phyloP scores from a whole-genome alignment of 2,329 filamentous ascomycete species.

The Xylariaceae sp. region DNA sequence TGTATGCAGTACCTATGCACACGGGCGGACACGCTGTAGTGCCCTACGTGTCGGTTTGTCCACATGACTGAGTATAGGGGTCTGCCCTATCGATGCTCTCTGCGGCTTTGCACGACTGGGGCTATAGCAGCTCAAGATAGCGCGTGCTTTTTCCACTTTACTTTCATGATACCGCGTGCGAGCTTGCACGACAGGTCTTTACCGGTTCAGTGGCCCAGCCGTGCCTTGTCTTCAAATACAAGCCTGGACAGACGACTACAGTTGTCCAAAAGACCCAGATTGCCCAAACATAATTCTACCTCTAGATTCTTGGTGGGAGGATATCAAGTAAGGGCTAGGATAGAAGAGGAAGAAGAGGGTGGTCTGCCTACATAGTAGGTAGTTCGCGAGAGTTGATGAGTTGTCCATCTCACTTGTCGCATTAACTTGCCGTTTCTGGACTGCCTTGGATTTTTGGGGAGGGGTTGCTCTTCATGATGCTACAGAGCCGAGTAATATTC shows the following conservation, averaged over 20 bases:
- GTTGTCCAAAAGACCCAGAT: too few species aligned
- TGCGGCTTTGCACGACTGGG: not conserved
- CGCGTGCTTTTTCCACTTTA: too few species aligned
- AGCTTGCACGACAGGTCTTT: not conserved
- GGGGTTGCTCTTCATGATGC: constrained; percentile 2
- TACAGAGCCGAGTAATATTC: constrained; percentile 2
- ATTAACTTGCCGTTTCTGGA: constrained; percentile 24
- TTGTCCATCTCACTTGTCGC: constrained; percentile 28
- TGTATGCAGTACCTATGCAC: constrained; percentile 17
- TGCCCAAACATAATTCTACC: not conserved
- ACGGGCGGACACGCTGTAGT: constrained; percentile 21
- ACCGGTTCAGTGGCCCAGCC: constrained; percentile 6
- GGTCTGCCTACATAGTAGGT: not conserved
- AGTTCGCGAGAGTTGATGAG: constrained; percentile 21
- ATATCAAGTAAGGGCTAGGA: not conserved
- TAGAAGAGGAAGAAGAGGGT: constrained; percentile 21
- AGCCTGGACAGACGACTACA: too few species aligned
- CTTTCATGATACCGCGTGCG: not conserved
- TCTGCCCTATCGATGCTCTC: not conserved
- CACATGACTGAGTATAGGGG: constrained; percentile 26
- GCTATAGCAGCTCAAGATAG: too few species aligned
- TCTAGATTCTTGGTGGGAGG: constrained; percentile 9
- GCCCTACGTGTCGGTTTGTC: constrained; percentile 28
- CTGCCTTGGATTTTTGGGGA: constrained; percentile 1
- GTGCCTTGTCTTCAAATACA: too few species aligned